Percentiles rank a stretch among this genome's conserved stretches.
phyloP scores from a whole-genome alignment of 345 rosid species.

The Rhodamnia rubescens region DNA sequence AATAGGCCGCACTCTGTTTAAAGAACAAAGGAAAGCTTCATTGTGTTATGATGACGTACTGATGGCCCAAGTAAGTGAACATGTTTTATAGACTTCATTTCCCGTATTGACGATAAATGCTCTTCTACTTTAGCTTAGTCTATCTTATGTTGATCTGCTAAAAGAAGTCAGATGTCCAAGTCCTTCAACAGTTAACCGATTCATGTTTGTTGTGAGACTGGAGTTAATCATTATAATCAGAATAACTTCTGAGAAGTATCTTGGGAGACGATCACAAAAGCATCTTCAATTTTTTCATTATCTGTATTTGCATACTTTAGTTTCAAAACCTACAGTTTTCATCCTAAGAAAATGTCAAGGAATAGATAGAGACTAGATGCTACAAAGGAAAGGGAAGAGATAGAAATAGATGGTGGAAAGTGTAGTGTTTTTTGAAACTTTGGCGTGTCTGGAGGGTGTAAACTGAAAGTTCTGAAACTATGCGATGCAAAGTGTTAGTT shows the following conservation, averaged over 20 bases:
- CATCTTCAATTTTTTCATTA: not conserved
- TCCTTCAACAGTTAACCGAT: not conserved
- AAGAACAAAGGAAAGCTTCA: not conserved
- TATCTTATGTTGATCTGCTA: not conserved
- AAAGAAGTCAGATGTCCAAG: not conserved
- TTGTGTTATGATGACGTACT: not conserved
- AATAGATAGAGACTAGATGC: not conserved
- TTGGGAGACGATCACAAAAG: not conserved
- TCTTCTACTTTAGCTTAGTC: not conserved
- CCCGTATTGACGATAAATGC: not conserved
- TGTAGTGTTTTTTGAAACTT: not conserved
- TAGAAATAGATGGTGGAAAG: not conserved
- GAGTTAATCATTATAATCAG: not conserved
- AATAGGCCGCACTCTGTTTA: not conserved
- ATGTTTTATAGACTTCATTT: not conserved
- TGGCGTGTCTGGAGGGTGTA: not conserved
- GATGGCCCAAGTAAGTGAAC: not conserved
- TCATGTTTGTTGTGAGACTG: not conserved
- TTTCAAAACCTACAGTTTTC: not conserved
- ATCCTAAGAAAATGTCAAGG: not conserved
- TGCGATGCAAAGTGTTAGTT: not conserved
- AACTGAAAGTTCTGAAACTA: not conserved
- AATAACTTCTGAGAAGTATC: not conserved
- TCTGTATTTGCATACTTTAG: not conserved
- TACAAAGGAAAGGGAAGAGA: not conserved